Conservation (phyloP, 2,329 filamentous ascomycete species). For the Diaporthe citriasiana region DNA sequence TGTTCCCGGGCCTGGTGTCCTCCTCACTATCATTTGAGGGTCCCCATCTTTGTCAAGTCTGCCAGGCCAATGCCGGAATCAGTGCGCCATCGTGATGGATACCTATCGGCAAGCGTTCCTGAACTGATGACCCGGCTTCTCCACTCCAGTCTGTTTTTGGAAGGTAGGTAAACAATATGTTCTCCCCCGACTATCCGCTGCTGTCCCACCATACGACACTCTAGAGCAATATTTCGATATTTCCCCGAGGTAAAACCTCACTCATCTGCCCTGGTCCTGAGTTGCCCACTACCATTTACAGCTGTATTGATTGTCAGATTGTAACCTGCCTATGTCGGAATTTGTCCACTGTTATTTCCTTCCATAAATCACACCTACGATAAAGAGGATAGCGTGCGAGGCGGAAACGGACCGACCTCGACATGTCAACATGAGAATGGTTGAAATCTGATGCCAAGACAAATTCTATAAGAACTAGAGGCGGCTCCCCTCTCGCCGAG, state of each 20-base stretch:
- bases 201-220: not conserved
- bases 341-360: not conserved
- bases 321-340: constrained; percentile 9
- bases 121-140: too few relatives aligned
- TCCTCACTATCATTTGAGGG: constrained; percentile 1
- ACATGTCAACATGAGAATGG: not conserved
- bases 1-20: not conserved
- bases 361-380: not conserved
- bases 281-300: not conserved
- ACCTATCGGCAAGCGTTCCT: not conserved
- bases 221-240: not conserved
- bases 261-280: too few relatives aligned
- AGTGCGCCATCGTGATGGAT: not conserved
- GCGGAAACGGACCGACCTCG: too few relatives aligned
- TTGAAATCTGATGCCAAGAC: not conserved
- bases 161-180: not conserved
- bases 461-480: constrained; percentile 6
- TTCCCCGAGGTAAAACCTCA: not conserved
- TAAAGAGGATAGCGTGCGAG: not conserved
- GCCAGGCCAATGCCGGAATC: not conserved
- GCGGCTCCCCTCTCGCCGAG: not conserved
- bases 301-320: not conserved
- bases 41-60: not conserved
- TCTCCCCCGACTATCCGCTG: not conserved
- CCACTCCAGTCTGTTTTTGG: not conserved